A percentile compares a stretch with the other conserved stretches of the same genome.
Conservation (phyloP, 2,329 filamentous ascomycete species). For the Leptographium wingfieldii region DNA sequence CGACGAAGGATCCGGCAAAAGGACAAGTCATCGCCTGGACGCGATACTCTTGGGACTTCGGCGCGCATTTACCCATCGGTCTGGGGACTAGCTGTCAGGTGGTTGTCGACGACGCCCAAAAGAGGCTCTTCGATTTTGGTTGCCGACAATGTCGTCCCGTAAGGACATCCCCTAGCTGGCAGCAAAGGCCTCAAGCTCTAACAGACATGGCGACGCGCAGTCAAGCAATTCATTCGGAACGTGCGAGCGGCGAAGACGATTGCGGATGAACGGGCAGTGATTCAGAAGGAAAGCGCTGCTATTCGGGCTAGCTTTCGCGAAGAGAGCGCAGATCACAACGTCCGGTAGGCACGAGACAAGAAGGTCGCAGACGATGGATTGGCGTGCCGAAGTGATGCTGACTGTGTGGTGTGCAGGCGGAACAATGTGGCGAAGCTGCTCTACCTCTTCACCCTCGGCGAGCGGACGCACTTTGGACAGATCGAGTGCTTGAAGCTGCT, state of each 20-base stretch:
- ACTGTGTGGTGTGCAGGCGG: slow-evolving; percentile 42
- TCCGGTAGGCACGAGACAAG: slow-evolving; percentile 47
- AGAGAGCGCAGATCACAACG: slow-evolving; percentile 82
- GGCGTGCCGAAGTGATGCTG: neutral
- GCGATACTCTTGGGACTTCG: neutral
- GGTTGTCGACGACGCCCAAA: slow-evolving; percentile 1
- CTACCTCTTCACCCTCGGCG: slow-evolving; percentile 94
- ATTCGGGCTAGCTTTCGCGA: slow-evolving; percentile 97
- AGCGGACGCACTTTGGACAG: slow-evolving; percentile 96
- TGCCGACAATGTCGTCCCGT: slow-evolving; percentile 11
- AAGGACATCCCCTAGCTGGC: neutral
- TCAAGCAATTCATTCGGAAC: slow-evolving; percentile 99
- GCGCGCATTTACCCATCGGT: neutral
- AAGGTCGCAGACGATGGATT: neutral
- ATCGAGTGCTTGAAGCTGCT: slow-evolving; percentile 98
- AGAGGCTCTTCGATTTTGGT: slow-evolving; percentile 4
- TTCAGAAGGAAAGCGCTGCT: slow-evolving; percentile 96
- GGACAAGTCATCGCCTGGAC: neutral
- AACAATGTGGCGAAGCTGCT: slow-evolving; percentile 99
- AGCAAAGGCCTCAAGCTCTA: neutral
- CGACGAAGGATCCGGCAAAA: neutral
- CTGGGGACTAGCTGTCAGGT: neutral
- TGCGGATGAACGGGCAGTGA: slow-evolving; percentile 93
- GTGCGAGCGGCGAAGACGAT: slow-evolving; percentile 98
- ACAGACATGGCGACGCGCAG: slow-evolving; percentile 33